Percentiles rank a stretch among this genome's conserved stretches.
These are phyloP conservation scores for Schizonepeta tenuifolia DNA, from an alignment of 257 asterid species.

Conservation along the genomic window DNA sequence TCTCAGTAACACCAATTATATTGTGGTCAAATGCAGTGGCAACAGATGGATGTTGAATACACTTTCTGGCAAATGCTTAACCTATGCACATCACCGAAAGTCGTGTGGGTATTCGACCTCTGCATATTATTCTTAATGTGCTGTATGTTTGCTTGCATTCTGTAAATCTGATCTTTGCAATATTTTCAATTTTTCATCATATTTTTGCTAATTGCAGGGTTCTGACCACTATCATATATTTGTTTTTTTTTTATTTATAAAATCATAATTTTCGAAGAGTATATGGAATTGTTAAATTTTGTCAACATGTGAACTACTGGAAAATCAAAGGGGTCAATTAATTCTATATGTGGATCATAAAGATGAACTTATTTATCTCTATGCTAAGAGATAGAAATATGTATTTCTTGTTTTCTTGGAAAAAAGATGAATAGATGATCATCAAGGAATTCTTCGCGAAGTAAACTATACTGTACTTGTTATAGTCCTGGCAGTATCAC, in stretches of 20 bases:
- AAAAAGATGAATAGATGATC: background rate
- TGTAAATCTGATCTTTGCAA: conserved; percentile 15
- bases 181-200: conserved; percentile 7
- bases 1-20: conserved; percentile 32
- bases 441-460: background rate
- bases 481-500: conserved; percentile 13
- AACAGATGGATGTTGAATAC: conserved; percentile 97
- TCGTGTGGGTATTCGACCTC: conserved; percentile 76
- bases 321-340: too few relatives aligned
- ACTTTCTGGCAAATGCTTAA: conserved; percentile 99
- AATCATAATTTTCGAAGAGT: conserved; percentile 1
- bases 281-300: conserved; percentile 1
- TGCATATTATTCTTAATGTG: conserved; percentile 32
- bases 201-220: conserved; percentile 6
- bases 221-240: background rate
- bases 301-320: background rate
- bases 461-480: conserved; percentile 20
- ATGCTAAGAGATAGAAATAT: conserved; percentile 18
- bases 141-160: conserved; percentile 24
- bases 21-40: conserved; percentile 72
- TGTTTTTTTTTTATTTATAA: conserved; percentile 14
- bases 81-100: conserved; percentile 96
- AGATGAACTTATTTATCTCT: conserved; percentile 2
- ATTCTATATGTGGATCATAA: conserved; percentile 11
- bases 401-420: background rate